Evolutionary conservation across 805 yeast genomes (phyloP), one percentile per base, ranked within the genome.

Genomic region (Candida maris): DNA sequence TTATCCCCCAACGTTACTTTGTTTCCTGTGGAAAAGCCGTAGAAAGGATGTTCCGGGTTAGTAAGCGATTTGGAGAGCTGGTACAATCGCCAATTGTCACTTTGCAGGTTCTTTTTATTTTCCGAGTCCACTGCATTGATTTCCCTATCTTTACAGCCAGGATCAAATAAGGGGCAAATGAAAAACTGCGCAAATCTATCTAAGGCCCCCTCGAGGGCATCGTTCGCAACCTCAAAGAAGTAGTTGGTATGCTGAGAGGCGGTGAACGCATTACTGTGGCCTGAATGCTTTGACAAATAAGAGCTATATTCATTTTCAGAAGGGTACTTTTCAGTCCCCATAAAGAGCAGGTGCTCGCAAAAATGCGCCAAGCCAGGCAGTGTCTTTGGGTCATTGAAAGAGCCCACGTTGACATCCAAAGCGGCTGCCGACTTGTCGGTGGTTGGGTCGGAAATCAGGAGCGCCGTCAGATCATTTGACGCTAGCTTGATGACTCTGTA

Each of bases 81-180:
- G 52, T 81, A 81, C 32, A 86, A 63, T 52, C 97, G 76, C 97
- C 97, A 88, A 30, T 64, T 56, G 60, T 91, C 98, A 56, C 73
- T 83, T 60, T 91, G 97, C 35, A 93, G 67, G 57, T 91, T 91
- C 65, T 93, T 91, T 59, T 88, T 91, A 66, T 91, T 87, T 64
- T 91, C 98, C 25, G 95, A 84, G 61, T 91, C 96, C 7, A 91
- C 97, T 2, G 97, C 97, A 45, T 79, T 77, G 51, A 91, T 84
- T 61, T 91, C 98, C 38, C 97, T 73, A 54, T 88, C 96, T 55
- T 87, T 85, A 55, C 96, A 81, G 44, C 77, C 47, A 49, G 61
- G 66, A 45, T 70, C 67, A 53, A 91, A 91, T 48, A 91, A 65
- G 1, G 98, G 98, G 19, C 76, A 59, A 23, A 89, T 82, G 67